Evolutionary conservation across 441 rosid species (phyloP), one percentile per base, ranked within the genome.

Genomic region (Adansonia gregorii): DNA sequence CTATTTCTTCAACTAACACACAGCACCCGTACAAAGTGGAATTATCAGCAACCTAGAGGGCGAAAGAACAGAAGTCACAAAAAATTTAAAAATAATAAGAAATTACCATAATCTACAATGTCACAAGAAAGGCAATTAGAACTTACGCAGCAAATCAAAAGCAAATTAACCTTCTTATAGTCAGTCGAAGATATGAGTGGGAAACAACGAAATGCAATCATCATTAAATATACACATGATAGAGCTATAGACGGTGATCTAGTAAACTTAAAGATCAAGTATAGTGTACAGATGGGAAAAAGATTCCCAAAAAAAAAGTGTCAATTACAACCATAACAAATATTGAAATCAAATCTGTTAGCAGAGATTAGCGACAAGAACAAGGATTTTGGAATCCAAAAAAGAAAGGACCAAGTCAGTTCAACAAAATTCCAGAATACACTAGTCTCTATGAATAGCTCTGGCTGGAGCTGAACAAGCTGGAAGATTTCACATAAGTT

Each of bases 1-100:
- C 91, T 78, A 92, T 81, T 85, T 94, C 99, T 78, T 94, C 98
- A 77, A 94, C 98, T 74, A 94, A 86, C 79, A 94, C 75, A 78
- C 97, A 95, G 85, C 99, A 95, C 6, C 99, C 97, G 83, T 95
- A 95, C 83, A 95, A 86, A 76, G 98, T 91, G 77, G 99, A 90
- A 82, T 92, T 87, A 82, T 94, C 97, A 69, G 95, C 99, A 84
- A 90, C 99, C 99, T 95, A 79, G 58, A 63, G 11, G 58, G 24
- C 17, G 58, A 61, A 39, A 51, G n/a, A 43, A 20, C 4, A 45
- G 14, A 12, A 48, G 45, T 68, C 27, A 9, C 39, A 49, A 24
- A 77, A 76, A 58, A 35, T 35, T 9, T 15, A 46, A 22, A 69
- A 45, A 63, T 51, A 3, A 54, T 35, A 35, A 35, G 41, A 35